Base-by-base conservation (phyloP, 306 rosid species). In the Prosopis cineraria region DNA sequence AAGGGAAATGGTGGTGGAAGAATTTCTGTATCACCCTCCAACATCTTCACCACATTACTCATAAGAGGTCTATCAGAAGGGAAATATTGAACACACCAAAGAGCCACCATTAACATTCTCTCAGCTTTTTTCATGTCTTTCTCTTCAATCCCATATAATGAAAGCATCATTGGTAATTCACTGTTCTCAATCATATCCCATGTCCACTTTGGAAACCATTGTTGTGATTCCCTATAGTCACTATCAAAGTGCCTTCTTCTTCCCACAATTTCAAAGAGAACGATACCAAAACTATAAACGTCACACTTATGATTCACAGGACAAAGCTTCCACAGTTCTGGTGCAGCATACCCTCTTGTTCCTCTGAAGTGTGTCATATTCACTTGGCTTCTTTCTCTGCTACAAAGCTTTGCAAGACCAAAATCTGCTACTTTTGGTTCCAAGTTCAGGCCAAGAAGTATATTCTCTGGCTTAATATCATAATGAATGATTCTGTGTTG, bases 381-480 rank as follows among this genome's bases (percentile, higher is more conserved):
- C 10, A 62, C 37, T 7, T 19, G 56, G 19, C 48, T 78, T 31
- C 39, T 83, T 69, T 67, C 87, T 66, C 87, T 80, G 45, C n/a
- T 80, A 45, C 79, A 75, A 62, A 86, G 82, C 70, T 74, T 86
- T 0, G 89, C 87, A 1, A 86, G 64, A 10, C 89, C 85, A 17
- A 86, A 86, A 70, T 86, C 89, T 4, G 89, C 89, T 3, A 86
- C 86, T 64, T 86, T 86, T 0, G 89, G 83, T 13, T 83, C 80
- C 64, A 83, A 44, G 4, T 80, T 83, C 74, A 52, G 20, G 63
- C 83, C 87, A 55, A 86, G 83, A 56, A 86, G 89, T 34, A 86
- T 79, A 74, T 83, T 86, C 65, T 72, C 85, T 0, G 89, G 89
- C 24, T 86, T 86, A 6, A 86, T 86, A 33, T 86, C 89, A 56